Evolutionary conservation across 305 asterid genomes (phyloP).

Genomic region (Striga hermonthica): DNA sequence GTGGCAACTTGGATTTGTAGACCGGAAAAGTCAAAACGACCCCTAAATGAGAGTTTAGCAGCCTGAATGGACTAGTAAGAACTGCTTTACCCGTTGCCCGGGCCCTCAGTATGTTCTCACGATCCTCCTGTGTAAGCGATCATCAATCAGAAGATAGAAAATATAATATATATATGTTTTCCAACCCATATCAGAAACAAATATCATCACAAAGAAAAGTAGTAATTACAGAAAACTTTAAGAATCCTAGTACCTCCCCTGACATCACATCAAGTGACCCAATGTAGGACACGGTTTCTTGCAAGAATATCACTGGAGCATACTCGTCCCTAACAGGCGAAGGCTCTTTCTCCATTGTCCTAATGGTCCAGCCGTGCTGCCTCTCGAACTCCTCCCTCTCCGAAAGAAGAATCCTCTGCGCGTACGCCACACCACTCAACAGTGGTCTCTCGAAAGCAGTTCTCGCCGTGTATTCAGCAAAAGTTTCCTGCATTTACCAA

Average conservation of each 20-base stretch:
- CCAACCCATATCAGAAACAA: conserved; percentile 7
- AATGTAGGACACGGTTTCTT: conserved; percentile 87
- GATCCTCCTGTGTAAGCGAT: conserved; percentile 67
- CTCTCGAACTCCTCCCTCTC: conserved; percentile 81
- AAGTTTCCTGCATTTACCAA: conserved; percentile 61
- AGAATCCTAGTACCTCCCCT: conserved; percentile 62
- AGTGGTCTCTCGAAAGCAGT: conserved; percentile 96
- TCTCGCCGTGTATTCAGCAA: conserved; percentile 89
- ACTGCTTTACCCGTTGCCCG: conserved; percentile 91
- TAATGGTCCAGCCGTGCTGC: conserved; percentile 77
- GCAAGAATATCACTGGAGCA: conserved; percentile 86
- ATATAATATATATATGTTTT: background rate
- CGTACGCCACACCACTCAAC: conserved; percentile 90
- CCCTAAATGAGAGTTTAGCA: conserved; percentile 83
- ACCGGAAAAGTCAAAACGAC: conserved; percentile 95
- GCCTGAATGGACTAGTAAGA: conserved; percentile 82
- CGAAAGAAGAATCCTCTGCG: conserved; percentile 65
- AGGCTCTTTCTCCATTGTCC: conserved; percentile 79
- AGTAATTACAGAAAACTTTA: background rate
- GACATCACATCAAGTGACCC: conserved; percentile 97
- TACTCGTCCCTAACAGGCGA: conserved; percentile 84
- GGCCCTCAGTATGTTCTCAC: conserved; percentile 90
- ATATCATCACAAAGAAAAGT: background rate
- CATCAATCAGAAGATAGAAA: conserved; percentile 17
- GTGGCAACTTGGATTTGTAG: conserved; percentile 61